These are phyloP conservation scores for Globisporangium yorkense DNA, from an alignment of 352 stramenopile genomes.

Conservation along the genomic window DNA sequence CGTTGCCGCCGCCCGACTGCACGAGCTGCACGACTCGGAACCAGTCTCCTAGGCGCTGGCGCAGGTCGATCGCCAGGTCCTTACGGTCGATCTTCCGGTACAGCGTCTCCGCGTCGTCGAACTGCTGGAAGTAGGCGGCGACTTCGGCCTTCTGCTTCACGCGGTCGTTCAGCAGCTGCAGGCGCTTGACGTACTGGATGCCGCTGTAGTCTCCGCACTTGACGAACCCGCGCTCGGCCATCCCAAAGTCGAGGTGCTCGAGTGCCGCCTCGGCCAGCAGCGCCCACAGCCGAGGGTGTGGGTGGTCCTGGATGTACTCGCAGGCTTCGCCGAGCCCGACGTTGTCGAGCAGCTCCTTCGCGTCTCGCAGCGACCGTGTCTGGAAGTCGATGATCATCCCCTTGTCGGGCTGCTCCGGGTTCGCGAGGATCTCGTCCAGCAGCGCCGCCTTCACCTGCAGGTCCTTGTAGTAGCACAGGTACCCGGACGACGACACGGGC, in stretches of 20 bases:
- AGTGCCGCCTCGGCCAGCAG: slow-evolving; percentile 86
- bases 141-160: slow-evolving; percentile 91
- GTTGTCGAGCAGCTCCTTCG: slow-evolving; percentile 81
- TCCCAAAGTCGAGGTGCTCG: slow-evolving; percentile 88
- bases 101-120: slow-evolving; percentile 89
- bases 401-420: slow-evolving; percentile 72
- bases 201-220: slow-evolving; percentile 89
- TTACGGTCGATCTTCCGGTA: slow-evolving; percentile 94
- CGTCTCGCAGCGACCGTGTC: slow-evolving; percentile 82
- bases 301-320: slow-evolving; percentile 81
- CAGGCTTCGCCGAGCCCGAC: slow-evolving; percentile 71
- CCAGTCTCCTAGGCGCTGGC: slow-evolving; percentile 89
- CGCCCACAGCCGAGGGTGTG: slow-evolving; percentile 84
- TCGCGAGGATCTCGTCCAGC: slow-evolving; percentile 82
- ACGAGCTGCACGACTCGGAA: slow-evolving; percentile 87
- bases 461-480: slow-evolving; percentile 87
- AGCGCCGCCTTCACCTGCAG: slow-evolving; percentile 81
- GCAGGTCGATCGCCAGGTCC: slow-evolving; percentile 89
- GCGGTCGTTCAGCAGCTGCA: slow-evolving; percentile 84
- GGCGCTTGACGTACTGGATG: slow-evolving; percentile 91
- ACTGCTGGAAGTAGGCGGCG: slow-evolving; percentile 86
- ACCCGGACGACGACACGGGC: slow-evolving; percentile 84
- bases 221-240: slow-evolving; percentile 91
- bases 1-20: slow-evolving; percentile 69
- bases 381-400: slow-evolving; percentile 86